These are phyloP conservation scores for Pinus albicaulis DNA, from an alignment of 75 land plant genomes.

Conservation along the genomic window DNA sequence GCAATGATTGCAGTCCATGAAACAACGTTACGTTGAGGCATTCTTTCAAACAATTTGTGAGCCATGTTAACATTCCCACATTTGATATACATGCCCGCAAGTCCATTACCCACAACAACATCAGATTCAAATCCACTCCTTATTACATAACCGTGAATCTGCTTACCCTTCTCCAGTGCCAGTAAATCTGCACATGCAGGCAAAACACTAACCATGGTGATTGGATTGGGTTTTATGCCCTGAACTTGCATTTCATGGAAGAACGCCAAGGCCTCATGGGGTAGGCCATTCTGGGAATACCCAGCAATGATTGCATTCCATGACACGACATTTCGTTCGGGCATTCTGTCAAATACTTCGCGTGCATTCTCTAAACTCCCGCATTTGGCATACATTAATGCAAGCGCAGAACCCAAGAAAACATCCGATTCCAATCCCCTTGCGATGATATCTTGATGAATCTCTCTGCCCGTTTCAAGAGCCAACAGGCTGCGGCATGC, in stretches of 20 bases:
- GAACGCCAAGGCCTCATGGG: constrained; percentile 11
- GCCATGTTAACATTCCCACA: constrained; percentile 10
- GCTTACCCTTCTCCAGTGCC: constrained; percentile 7
- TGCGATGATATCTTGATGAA: constrained; percentile 16
- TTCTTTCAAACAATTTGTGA: constrained; percentile 11
- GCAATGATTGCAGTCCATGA: constrained; percentile 57
- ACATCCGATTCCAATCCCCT: constrained; percentile 18
- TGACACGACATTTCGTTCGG: constrained; percentile 14
- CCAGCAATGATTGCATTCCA: constrained; percentile 35
- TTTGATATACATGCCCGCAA: constrained; percentile 17
- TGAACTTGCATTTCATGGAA: constrained; percentile 11
- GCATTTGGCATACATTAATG: constrained; percentile 21
- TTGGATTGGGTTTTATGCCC: not conserved
- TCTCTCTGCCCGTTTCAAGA: constrained; percentile 13
- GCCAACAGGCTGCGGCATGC: constrained; percentile 12
- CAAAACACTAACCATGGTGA: constrained; percentile 8
- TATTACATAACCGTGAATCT: constrained; percentile 10
- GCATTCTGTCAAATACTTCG: constrained; percentile 16
- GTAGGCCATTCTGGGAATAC: constrained; percentile 13
- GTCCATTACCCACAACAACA: constrained; percentile 10
- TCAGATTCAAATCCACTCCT: constrained; percentile 2
- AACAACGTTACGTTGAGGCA: constrained; percentile 12
- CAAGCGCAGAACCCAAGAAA: constrained; percentile 8
- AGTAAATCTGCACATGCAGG: constrained; percentile 16
- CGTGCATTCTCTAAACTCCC: constrained; percentile 18